A percentile compares a stretch with the other conserved stretches of the same genome.
These are phyloP conservation scores for Chalaropsis ovoidea DNA, from an alignment of 2,329 filamentous ascomycete genomes.

Conservation along the genomic window DNA sequence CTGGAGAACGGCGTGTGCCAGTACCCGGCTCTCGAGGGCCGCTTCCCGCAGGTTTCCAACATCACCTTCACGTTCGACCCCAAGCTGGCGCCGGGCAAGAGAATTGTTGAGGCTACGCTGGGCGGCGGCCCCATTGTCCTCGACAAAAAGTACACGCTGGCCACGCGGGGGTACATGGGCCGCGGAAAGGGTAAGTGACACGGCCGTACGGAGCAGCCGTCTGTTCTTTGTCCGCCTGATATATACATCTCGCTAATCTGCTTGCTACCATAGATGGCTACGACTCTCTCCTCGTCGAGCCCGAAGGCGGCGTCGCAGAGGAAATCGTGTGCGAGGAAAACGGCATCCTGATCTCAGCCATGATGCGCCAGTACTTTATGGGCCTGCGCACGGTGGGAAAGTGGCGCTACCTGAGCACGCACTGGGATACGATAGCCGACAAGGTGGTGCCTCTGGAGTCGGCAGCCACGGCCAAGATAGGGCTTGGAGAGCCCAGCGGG, in stretches of 20 bases:
- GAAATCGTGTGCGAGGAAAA: slow-evolving; percentile 79
- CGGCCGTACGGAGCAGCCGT: neutral
- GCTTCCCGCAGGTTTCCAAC: slow-evolving; percentile 80
- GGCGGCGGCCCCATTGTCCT: slow-evolving; percentile 51
- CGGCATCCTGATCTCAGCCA: slow-evolving; percentile 73
- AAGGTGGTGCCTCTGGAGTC: slow-evolving; percentile 27
- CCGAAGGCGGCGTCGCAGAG: slow-evolving; percentile 64
- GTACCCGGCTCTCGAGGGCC: slow-evolving; percentile 68
- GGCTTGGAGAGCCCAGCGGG: slow-evolving; percentile 25
- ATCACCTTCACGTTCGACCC: slow-evolving; percentile 67
- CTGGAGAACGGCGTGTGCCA: slow-evolving; percentile 73
- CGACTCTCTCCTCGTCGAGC: slow-evolving; percentile 60
- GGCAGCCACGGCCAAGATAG: slow-evolving; percentile 26
- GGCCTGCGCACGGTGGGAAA: slow-evolving; percentile 68
- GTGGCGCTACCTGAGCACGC: slow-evolving; percentile 63
- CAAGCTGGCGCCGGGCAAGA: slow-evolving; percentile 46
- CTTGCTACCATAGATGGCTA: slow-evolving; percentile 53
- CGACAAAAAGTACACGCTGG: slow-evolving; percentile 57
- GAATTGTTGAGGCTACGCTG: slow-evolving; percentile 54
- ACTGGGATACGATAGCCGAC: slow-evolving; percentile 58
- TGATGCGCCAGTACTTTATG: slow-evolving; percentile 87
- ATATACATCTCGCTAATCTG: neutral
- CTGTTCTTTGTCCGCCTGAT: neutral
- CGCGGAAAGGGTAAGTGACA: slow-evolving; percentile 56
- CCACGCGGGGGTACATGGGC: slow-evolving; percentile 80